Percentiles rank a stretch among this genome's conserved stretches.
phyloP scores from a whole-genome alignment of 1,284 basidiomycete genomes.

The Ustanciosporium gigantosporum region DNA sequence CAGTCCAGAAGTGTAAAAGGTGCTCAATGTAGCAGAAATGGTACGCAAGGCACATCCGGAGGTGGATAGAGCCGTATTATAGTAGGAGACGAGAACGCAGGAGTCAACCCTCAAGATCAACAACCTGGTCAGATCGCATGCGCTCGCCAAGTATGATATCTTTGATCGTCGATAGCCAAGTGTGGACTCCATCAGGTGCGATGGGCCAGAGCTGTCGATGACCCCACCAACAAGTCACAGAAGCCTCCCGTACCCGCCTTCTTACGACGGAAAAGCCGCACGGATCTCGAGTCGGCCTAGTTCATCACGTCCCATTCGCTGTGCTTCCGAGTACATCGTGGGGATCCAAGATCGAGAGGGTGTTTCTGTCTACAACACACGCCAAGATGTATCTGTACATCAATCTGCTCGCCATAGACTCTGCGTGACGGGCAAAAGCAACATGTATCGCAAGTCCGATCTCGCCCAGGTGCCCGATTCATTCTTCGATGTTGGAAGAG shows the following conservation, averaged over 20 bases:
- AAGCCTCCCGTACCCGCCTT: conserved; percentile 50
- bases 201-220: conserved; percentile 85
- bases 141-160: conserved; percentile 78
- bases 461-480: conserved; percentile 66
- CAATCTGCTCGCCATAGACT: conserved; percentile 81
- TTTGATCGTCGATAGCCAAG: conserved; percentile 96
- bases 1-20: conserved; percentile 44
- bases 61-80: conserved; percentile 58
- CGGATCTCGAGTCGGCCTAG: conserved; percentile 70
- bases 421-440: conserved; percentile 98
- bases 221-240: conserved; percentile 63
- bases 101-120: conserved; percentile 96
- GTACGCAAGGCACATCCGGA: conserved; percentile 49
- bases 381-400: conserved; percentile 99
- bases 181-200: conserved; percentile 77
- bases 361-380: conserved; percentile 94
- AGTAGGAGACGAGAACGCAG: conserved; percentile 65
- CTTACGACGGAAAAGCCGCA: conserved; percentile 62
- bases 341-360: conserved; percentile 86
- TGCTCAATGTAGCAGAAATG: conserved; percentile 46
- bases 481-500: conserved; percentile 49
- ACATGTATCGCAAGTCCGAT: conserved; percentile 87
- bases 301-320: conserved; percentile 95
- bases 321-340: conserved; percentile 66
- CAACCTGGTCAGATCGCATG: conserved; percentile 84